Evolutionary conservation across 768 basidiomycete genomes (phyloP).

Genomic region (Tremella mesenterica): DNA sequence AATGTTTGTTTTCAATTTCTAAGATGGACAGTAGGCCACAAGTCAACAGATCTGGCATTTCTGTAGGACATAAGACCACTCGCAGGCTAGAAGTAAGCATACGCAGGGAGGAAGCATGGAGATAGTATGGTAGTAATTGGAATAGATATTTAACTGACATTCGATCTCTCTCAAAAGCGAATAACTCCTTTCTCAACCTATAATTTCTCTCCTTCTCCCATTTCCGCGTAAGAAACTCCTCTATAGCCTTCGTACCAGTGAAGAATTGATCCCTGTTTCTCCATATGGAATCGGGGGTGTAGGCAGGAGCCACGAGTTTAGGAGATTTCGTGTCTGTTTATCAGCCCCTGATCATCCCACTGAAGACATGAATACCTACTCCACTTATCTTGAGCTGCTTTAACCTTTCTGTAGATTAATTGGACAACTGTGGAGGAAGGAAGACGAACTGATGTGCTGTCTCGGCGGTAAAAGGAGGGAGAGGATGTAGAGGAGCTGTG

Average conservation of each 20-base stretch:
- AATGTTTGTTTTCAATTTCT: too few relatives aligned
- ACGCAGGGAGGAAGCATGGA: not conserved
- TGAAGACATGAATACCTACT: slow-evolving; percentile 28
- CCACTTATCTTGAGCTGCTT: slow-evolving; percentile 52
- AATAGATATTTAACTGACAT: too few relatives aligned
- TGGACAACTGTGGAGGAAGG: not conserved
- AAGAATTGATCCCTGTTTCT: slow-evolving; percentile 54
- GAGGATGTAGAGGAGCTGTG: slow-evolving; percentile 6
- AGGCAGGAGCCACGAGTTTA: slow-evolving; percentile 47
- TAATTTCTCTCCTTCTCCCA: slow-evolving; percentile 54
- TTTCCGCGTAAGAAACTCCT: slow-evolving; percentile 50
- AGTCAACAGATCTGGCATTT: too few relatives aligned
- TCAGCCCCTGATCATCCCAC: not conserved
- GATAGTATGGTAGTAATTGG: not conserved
- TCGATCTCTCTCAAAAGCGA: slow-evolving; percentile 52
- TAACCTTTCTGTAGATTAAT: slow-evolving; percentile 47
- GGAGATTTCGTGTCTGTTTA: slow-evolving; percentile 25
- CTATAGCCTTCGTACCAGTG: slow-evolving; percentile 48
- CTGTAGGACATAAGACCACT: too few relatives aligned
- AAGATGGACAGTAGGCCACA: too few relatives aligned
- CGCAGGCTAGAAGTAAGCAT: too few relatives aligned
- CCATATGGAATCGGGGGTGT: slow-evolving; percentile 54
- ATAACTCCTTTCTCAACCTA: slow-evolving; percentile 51
- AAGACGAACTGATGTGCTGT: slow-evolving; percentile 27
- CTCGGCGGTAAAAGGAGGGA: slow-evolving; percentile 31